Conservation (phyloP, 371 early-diverging fungal species). For the Catenaria anguillulae region DNA sequence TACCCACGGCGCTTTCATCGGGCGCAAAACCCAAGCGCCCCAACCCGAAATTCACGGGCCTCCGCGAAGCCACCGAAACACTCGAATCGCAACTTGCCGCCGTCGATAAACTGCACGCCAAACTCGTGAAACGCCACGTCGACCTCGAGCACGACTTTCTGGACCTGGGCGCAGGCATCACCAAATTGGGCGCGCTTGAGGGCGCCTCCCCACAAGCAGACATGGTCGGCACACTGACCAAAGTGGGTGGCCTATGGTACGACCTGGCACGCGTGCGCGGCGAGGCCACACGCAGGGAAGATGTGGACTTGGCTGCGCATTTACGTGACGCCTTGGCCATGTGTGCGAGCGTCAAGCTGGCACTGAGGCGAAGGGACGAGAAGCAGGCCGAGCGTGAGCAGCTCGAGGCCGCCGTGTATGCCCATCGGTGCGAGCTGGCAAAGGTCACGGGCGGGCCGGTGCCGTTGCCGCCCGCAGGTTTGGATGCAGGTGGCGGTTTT, state of each 20-base stretch:
- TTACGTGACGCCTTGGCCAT: slow-evolving; percentile 75
- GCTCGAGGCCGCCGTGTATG: slow-evolving; percentile 12
- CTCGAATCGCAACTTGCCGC: slow-evolving; percentile 66
- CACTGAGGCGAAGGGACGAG: neutral
- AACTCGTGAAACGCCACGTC: slow-evolving; percentile 58
- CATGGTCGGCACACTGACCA: slow-evolving; percentile 43
- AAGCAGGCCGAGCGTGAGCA: neutral
- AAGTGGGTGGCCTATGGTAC: slow-evolving; percentile 45
- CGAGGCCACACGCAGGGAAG: slow-evolving; percentile 44
- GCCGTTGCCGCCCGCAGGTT: too few relatives aligned
- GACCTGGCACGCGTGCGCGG: slow-evolving; percentile 42
- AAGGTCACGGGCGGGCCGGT: slow-evolving; percentile 54
- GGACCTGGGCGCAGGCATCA: slow-evolving; percentile 56
- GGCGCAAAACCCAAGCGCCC: slow-evolving; percentile 77
- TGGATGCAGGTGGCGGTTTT: slow-evolving; percentile 29
- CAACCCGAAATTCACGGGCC: slow-evolving; percentile 66
- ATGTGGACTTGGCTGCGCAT: slow-evolving; percentile 55
- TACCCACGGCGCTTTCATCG: slow-evolving; percentile 48
- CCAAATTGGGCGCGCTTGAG: slow-evolving; percentile 64
- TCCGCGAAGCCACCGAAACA: slow-evolving; percentile 58
- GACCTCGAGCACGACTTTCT: slow-evolving; percentile 61
- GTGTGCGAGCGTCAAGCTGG: slow-evolving; percentile 66
- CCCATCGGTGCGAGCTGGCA: slow-evolving; percentile 22
- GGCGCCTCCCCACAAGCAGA: slow-evolving; percentile 32
- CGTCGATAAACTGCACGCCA: slow-evolving; percentile 56